Evolutionary conservation across 1,139 yeast genomes (phyloP).

Genomic region (Pneumocystis wakefieldiae): DNA sequence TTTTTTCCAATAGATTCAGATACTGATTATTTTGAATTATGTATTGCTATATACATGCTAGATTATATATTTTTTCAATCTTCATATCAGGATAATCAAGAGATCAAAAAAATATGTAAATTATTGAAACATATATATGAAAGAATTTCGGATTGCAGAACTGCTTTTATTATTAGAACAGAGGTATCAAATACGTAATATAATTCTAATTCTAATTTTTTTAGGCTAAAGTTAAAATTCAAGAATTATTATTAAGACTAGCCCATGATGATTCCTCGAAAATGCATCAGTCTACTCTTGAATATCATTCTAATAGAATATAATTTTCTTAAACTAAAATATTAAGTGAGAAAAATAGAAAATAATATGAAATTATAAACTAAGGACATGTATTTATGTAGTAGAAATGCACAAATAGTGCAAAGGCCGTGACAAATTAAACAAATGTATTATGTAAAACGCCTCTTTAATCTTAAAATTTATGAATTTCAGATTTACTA

Average conservation of each 20-base stretch:
- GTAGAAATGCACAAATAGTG: background rate
- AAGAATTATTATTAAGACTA: background rate
- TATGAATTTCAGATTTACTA: constrained; percentile 45
- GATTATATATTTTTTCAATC: background rate
- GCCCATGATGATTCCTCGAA: background rate
- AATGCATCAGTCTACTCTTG: background rate
- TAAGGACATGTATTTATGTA: background rate
- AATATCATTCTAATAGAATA: background rate
- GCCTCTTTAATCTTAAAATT: constrained; percentile 58
- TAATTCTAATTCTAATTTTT: background rate
- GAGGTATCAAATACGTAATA: background rate
- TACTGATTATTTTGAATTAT: background rate
- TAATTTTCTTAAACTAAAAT: background rate
- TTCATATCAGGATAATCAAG: background rate
- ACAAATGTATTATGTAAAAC: background rate
- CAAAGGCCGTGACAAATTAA: background rate
- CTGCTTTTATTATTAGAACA: background rate
- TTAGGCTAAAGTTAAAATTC: background rate
- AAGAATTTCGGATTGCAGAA: background rate
- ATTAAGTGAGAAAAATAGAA: background rate
- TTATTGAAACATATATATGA: background rate
- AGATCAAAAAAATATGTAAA: background rate
- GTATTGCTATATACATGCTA: background rate
- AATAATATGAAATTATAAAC: background rate
- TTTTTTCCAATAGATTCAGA: background rate